These are phyloP conservation scores for Sphaceloma murrayae DNA, from an alignment of 2,329 filamentous ascomycete species.

Conservation along the genomic window DNA sequence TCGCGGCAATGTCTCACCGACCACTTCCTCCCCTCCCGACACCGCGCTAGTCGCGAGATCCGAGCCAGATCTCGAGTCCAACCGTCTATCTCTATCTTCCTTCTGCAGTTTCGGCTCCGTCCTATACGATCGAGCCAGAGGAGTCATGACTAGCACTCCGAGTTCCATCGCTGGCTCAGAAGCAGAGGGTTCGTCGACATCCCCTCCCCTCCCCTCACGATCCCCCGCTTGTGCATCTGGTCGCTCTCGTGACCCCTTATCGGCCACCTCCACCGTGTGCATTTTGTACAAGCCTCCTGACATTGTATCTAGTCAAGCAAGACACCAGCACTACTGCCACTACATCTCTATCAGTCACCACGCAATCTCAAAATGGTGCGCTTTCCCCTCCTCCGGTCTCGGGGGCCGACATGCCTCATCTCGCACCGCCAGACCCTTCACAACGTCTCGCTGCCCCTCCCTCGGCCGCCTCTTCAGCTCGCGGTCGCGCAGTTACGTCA, in stretches of 20 bases:
- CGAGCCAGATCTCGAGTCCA: constrained; percentile 38
- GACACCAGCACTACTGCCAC: constrained; percentile 34
- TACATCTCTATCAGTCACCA: constrained; percentile 36
- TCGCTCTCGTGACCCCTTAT: constrained; percentile 12
- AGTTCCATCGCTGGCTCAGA: constrained; percentile 39
- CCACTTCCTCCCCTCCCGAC: constrained; percentile 37
- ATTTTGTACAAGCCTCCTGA: too few species aligned
- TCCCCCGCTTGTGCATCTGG: too few species aligned
- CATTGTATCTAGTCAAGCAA: constrained; percentile 4
- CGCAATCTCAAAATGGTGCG: constrained; percentile 36
- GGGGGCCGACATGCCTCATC: constrained; percentile 13
- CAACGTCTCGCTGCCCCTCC: constrained; percentile 4
- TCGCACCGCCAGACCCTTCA: constrained; percentile 7
- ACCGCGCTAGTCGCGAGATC: constrained; percentile 28
- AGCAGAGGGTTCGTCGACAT: constrained; percentile 30
- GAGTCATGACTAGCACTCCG: constrained; percentile 37
- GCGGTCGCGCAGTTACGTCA: constrained; percentile 47
- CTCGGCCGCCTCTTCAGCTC: constrained; percentile 16
- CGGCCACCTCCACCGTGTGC: too few species aligned
- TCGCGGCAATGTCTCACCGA: constrained; percentile 19
- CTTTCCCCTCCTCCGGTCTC: constrained; percentile 30
- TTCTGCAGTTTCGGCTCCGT: constrained; percentile 60
- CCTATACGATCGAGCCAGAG: constrained; percentile 44
- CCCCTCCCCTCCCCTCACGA: background rate
- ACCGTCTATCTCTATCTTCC: constrained; percentile 64